Conservation (phyloP, 2,329 filamentous ascomycete species). For the Xylaria arbuscula region DNA sequence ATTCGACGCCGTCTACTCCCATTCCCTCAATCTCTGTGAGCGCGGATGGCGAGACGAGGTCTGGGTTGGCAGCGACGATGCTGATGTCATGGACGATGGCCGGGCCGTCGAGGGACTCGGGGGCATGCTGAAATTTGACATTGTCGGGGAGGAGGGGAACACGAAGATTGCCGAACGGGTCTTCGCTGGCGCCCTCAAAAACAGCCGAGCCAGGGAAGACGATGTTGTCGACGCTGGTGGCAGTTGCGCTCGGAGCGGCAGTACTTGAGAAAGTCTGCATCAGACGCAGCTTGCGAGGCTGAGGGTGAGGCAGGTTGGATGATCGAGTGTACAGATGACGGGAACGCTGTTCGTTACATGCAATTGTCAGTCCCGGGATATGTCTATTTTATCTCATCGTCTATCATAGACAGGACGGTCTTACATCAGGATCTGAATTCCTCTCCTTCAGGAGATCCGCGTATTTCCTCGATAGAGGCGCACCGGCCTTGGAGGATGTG, state of each 20-base stretch:
- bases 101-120: constrained; percentile 57
- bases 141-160: constrained; percentile 72
- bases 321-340: constrained; percentile 50
- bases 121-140: constrained; percentile 58
- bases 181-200: constrained; percentile 45
- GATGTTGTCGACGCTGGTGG: constrained; percentile 62
- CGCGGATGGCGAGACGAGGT: constrained; percentile 61
- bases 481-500: constrained; percentile 45
- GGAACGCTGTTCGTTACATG: constrained; percentile 41
- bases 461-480: constrained; percentile 51
- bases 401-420: constrained; percentile 21
- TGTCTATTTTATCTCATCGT: not conserved
- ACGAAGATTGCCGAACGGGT: constrained; percentile 58
- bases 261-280: constrained; percentile 72
- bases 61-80: constrained; percentile 68
- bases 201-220: constrained; percentile 61
- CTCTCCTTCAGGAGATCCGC: constrained; percentile 51
- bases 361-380: constrained; percentile 43
- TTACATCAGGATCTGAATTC: constrained; percentile 50
- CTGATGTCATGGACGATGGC: constrained; percentile 59
- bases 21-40: constrained; percentile 70
- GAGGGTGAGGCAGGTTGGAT: constrained; percentile 52
- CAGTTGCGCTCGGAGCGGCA: constrained; percentile 49
- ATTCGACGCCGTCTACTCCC: constrained; percentile 65
- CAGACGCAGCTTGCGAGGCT: constrained; percentile 62